A percentile compares a stretch with the other conserved stretches of the same genome.
phyloP scores from a whole-genome alignment of 148 eudicot genomes.

The Rheum nobile region DNA sequence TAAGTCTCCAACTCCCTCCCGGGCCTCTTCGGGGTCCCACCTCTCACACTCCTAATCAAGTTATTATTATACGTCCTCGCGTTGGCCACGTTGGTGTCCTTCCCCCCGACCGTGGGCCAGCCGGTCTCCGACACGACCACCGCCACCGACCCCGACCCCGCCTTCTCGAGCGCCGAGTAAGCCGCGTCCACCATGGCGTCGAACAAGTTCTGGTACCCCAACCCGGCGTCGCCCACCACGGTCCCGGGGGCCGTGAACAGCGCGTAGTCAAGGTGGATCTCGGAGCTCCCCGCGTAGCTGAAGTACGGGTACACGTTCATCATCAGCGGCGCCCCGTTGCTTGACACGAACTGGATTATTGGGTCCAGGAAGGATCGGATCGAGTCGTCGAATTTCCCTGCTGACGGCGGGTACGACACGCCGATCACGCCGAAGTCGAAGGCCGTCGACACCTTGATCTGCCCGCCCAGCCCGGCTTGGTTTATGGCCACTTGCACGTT shows the following conservation, averaged over 20 bases:
- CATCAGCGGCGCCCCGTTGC: conserved; percentile 26
- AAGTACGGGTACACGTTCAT: conserved; percentile 48
- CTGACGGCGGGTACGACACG: conserved; percentile 38
- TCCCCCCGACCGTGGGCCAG: conserved; percentile 53
- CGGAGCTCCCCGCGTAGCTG: not conserved
- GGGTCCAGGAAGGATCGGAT: conserved; percentile 20
- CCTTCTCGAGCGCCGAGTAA: conserved; percentile 33
- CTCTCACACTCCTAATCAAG: conserved; percentile 31
- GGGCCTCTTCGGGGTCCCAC: conserved; percentile 44
- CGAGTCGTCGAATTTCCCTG: conserved; percentile 6
- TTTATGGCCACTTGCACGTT: conserved; percentile 26
- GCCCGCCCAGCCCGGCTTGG: conserved; percentile 7
- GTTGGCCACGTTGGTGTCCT: conserved; percentile 17
- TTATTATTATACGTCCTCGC: conserved; percentile 32
- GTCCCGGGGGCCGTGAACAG: conserved; percentile 16
- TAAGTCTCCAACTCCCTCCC: conserved; percentile 29
- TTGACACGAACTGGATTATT: conserved; percentile 20
- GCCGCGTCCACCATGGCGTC: conserved; percentile 35
- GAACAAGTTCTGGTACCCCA: conserved; percentile 20
- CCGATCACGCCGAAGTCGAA: conserved; percentile 17
- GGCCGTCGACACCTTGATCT: conserved; percentile 41
- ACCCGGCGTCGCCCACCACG: conserved; percentile 11
- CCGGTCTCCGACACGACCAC: conserved; percentile 55
- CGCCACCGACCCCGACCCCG: conserved; percentile 14
- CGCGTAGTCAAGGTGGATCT: conserved; percentile 11